Conservation (phyloP, 2,329 filamentous ascomycete genomes). For the Apiospora aurea region DNA sequence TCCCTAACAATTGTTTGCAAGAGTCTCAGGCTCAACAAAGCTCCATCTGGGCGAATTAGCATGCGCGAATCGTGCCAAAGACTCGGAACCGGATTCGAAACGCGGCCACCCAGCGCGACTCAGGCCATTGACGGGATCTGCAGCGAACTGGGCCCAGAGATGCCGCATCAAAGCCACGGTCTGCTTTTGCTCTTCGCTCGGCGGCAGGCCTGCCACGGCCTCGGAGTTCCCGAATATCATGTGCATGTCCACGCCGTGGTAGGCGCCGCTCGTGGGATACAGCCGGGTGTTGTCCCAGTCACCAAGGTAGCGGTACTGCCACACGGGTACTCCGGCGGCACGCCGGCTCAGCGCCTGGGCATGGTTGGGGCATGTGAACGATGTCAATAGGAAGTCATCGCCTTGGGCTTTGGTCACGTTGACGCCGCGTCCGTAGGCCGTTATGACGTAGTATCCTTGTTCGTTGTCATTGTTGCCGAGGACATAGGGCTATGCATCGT, state of each 20-base stretch:
- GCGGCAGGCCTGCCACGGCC: slow-evolving; percentile 47
- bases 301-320: slow-evolving; percentile 55
- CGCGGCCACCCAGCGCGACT: neutral
- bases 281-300: slow-evolving; percentile 57
- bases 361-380: slow-evolving; percentile 54
- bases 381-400: slow-evolving; percentile 49
- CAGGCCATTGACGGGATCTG: neutral
- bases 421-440: slow-evolving; percentile 48
- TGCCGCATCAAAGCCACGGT: neutral
- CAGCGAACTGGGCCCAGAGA: neutral
- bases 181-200: slow-evolving; percentile 25
- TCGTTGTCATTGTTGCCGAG: slow-evolving; percentile 54
- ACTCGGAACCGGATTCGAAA: neutral
- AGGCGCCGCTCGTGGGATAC: slow-evolving; percentile 53
- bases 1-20: neutral
- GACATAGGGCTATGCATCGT: slow-evolving; percentile 48
- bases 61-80: neutral
- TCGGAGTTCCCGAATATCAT: slow-evolving; percentile 54
- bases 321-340: slow-evolving; percentile 45
- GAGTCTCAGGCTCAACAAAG: neutral
- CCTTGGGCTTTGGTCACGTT: slow-evolving; percentile 48
- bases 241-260: slow-evolving; percentile 55
- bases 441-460: slow-evolving; percentile 54
- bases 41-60: neutral
- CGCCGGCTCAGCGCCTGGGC: slow-evolving; percentile 47